These are phyloP conservation scores for Brassica hybrid DNA, from an alignment of 441 rosid genomes.

Conservation along the genomic window DNA sequence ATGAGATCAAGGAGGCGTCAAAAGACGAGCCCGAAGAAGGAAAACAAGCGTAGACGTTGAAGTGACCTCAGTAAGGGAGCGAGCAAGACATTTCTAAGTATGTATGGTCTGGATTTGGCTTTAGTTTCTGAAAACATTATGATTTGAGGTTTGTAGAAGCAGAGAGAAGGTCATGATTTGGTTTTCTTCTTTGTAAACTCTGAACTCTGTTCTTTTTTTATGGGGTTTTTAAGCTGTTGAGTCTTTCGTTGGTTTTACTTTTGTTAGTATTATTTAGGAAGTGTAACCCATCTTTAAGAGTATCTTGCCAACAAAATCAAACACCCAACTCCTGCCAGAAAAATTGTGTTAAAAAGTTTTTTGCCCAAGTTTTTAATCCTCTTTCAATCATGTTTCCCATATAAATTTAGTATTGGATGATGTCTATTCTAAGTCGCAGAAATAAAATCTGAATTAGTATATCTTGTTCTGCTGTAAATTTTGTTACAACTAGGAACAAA, in stretches of 20 bases:
- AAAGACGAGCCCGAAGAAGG: conserved; percentile 73
- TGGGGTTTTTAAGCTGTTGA: conserved; percentile 2
- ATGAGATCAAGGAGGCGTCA: conserved; percentile 88
- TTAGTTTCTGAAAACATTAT: conserved; percentile 22
- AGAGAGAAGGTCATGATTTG: conserved; percentile 33
- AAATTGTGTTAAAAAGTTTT: background rate
- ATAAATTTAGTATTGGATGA: background rate
- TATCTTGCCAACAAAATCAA: background rate
- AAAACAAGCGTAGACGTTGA: conserved; percentile 39
- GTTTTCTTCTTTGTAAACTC: conserved; percentile 12
- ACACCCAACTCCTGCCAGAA: background rate
- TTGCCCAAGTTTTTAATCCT: background rate
- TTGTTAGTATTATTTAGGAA: background rate
- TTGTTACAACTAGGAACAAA: background rate
- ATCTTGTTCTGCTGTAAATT: background rate
- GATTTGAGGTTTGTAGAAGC: conserved; percentile 22
- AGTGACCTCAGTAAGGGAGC: conserved; percentile 8
- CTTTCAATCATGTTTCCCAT: conserved; percentile 28
- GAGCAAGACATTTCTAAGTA: conserved; percentile 6
- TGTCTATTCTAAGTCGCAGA: background rate
- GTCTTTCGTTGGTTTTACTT: background rate
- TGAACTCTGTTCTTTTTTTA: background rate
- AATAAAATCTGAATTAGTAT: background rate
- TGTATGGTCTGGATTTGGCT: conserved; percentile 16
- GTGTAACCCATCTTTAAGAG: background rate